Percentiles rank a stretch among this genome's conserved stretches.
Conservation (phyloP, 495 filamentous ascomycete genomes). For the Tuber aestivum region DNA sequence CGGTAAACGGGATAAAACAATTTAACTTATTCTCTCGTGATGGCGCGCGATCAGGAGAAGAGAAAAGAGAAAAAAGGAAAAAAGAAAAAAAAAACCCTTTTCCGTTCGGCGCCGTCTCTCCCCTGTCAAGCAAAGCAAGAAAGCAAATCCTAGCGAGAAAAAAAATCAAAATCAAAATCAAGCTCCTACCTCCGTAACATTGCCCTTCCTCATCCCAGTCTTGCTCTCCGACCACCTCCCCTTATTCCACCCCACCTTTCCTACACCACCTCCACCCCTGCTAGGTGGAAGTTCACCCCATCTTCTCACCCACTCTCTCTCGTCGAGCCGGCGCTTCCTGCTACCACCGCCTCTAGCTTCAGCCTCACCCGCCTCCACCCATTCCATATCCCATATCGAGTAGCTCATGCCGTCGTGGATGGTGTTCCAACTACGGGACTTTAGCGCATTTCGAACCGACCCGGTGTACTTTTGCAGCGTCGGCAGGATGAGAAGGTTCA, state of each 20-base stretch:
- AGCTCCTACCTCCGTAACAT: conserved; percentile 37
- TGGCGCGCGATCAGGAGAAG: conserved; percentile 36
- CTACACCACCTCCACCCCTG: conserved; percentile 27
- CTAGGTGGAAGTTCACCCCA: conserved; percentile 39
- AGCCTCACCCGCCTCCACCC: conserved; percentile 68
- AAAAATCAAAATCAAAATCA: conserved; percentile 29
- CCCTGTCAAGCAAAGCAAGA: conserved; percentile 5
- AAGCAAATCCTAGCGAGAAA: conserved; percentile 17
- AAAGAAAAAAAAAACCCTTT: conserved; percentile 20
- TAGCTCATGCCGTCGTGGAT: conserved; percentile 86
- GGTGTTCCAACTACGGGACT: conserved; percentile 65
- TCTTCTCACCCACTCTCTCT: conserved; percentile 40
- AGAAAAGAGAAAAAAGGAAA: neutral
- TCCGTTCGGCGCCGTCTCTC: conserved; percentile 48
- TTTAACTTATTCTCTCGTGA: conserved; percentile 47
- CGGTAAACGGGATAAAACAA: conserved; percentile 32
- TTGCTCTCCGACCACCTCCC: conserved; percentile 34
- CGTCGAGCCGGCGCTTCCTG: conserved; percentile 55
- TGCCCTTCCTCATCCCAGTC: conserved; percentile 24
- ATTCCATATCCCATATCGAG: conserved; percentile 68
- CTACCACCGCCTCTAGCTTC: conserved; percentile 60
- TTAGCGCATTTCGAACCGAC: conserved; percentile 68
- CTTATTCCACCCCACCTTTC: conserved; percentile 33
- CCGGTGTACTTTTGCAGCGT: conserved; percentile 67
- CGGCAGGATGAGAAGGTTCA: conserved; percentile 77